Evolutionary conservation across 805 yeast species (phyloP).

Genomic region (Lachancea nothofagi): DNA sequence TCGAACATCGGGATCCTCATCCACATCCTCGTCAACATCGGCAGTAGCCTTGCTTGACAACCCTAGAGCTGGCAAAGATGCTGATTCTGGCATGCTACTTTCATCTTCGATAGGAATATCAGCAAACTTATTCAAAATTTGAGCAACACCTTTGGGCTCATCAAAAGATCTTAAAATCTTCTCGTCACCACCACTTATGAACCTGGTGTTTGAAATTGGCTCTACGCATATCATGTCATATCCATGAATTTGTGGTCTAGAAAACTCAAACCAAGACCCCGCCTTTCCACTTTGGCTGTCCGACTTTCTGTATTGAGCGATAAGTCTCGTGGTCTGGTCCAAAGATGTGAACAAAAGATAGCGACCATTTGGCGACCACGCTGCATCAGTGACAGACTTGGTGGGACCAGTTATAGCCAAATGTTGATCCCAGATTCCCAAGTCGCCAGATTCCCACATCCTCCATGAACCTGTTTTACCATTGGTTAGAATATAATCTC

Average conservation of each 20-base stretch:
- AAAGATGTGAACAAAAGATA: conserved; percentile 72
- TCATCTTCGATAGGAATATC: conserved; percentile 35
- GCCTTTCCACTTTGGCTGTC: conserved; percentile 26
- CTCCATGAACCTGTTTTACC: conserved; percentile 95
- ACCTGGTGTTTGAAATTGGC: conserved; percentile 52
- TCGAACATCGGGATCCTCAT: conserved; percentile 29
- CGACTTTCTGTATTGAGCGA: conserved; percentile 52
- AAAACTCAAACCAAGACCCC: conserved; percentile 78
- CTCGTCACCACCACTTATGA: conserved; percentile 95
- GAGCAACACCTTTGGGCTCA: conserved; percentile 74
- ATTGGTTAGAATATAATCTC: conserved; percentile 62
- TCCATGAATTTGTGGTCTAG: conserved; percentile 97
- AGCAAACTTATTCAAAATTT: conserved; percentile 50
- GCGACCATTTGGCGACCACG: conserved; percentile 66
- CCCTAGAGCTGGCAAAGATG: conserved; percentile 89
- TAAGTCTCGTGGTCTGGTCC: conserved; percentile 90
- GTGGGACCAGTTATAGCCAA: conserved; percentile 73
- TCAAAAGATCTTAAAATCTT: conserved; percentile 85
- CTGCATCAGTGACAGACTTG: conserved; percentile 66
- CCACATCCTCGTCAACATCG: conserved; percentile 42
- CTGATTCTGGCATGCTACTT: conserved; percentile 62
- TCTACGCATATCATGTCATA: conserved; percentile 87
- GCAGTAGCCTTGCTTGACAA: conserved; percentile 82
- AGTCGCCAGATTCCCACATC: conserved; percentile 48
- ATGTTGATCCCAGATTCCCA: conserved; percentile 39